These are phyloP conservation scores for Sarocladium oryzae DNA, from an alignment of 2,329 filamentous ascomycete species.

Conservation along the genomic window DNA sequence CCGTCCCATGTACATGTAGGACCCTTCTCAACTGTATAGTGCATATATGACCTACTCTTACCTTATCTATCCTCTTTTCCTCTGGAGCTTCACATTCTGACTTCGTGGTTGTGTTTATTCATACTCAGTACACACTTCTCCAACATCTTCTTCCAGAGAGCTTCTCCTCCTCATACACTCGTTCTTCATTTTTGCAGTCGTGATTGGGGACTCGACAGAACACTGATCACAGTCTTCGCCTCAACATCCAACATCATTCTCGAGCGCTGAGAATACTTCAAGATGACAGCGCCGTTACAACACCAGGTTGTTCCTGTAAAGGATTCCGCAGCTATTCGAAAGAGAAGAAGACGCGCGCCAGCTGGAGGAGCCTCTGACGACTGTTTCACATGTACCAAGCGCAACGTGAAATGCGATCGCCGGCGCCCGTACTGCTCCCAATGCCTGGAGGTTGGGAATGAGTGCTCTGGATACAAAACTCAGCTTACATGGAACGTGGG, in stretches of 20 bases:
- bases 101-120: too few species aligned
- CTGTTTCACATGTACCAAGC: conserved; percentile 88
- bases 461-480: conserved; percentile 94
- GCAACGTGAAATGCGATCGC: conserved; percentile 80
- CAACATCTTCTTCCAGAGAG: not conserved
- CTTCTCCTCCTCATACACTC: not conserved
- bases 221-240: too few species aligned
- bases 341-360: conserved; percentile 82
- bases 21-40: not conserved
- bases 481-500: conserved; percentile 95
- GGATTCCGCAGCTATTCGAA: conserved; percentile 46
- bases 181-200: not conserved
- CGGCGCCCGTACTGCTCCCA: conserved; percentile 91
- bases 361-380: conserved; percentile 87
- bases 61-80: not conserved
- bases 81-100: not conserved
- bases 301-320: conserved; percentile 39
- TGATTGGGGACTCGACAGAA: too few species aligned
- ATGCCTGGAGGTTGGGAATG: conserved; percentile 84
- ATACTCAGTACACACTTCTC: not conserved
- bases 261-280: not conserved
- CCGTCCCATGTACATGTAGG: not conserved
- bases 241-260: not conserved
- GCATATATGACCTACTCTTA: not conserved
- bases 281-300: conserved; percentile 44